Evolutionary conservation across 192 early-diverging fungal genomes (phyloP).

Genomic region (Chytriomyces hyalinus): DNA sequence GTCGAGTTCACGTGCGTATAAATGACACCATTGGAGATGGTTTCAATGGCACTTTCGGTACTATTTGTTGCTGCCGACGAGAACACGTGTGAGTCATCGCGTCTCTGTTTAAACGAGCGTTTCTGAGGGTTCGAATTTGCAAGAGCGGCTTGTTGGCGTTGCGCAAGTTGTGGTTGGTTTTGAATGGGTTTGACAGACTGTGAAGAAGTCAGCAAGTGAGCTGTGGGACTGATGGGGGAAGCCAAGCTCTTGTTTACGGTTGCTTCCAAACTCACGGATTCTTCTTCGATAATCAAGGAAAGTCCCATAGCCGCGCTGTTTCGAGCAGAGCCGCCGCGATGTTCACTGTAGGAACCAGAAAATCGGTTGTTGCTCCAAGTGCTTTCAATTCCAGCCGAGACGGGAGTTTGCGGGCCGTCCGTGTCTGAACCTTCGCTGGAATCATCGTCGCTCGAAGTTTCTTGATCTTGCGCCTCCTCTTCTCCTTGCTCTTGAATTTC

Average conservation of each 20-base stretch:
- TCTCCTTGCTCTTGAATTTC: neutral
- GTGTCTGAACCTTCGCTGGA: neutral
- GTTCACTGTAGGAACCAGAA: neutral
- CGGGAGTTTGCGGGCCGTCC: neutral
- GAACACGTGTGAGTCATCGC: neutral
- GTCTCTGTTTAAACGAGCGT: neutral
- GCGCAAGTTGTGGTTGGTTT: neutral
- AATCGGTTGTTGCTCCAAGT: neutral
- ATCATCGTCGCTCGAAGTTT: neutral
- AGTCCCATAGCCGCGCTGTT: neutral
- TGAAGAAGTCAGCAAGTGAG: no score
- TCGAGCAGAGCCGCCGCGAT: neutral
- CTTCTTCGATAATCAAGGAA: neutral
- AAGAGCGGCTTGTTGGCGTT: neutral
- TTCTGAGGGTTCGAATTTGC: neutral
- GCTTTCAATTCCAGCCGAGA: neutral
- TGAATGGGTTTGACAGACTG: neutral
- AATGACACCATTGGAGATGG: conserved; percentile 11
- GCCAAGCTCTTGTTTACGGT: no score
- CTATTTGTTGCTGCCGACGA: neutral
- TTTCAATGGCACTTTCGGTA: conserved; percentile 1
- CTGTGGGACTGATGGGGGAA: no score
- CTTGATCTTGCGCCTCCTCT: neutral
- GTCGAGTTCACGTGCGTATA: conserved; percentile 14
- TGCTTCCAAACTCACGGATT: neutral